Conservation (phyloP, 768 basidiomycete genomes). For the Solioccasus polychromus region DNA sequence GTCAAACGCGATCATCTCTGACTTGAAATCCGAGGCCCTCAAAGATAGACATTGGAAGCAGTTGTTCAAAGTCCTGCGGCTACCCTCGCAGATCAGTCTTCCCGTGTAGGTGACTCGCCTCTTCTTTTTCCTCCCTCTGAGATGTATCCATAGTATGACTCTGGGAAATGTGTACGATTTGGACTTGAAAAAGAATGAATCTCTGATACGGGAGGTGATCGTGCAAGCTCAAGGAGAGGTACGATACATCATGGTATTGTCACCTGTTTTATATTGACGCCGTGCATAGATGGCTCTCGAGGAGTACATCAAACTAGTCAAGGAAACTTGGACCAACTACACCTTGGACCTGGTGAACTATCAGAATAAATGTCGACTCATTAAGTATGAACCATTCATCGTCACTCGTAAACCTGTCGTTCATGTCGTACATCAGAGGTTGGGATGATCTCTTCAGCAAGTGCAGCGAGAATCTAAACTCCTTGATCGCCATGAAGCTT, state of each 20-base stretch:
- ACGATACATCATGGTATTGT: constrained; percentile 6
- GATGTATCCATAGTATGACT: constrained; percentile 66
- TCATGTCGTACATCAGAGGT: constrained; percentile 49
- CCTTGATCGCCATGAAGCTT: constrained; percentile 93
- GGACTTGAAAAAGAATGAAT: constrained; percentile 93
- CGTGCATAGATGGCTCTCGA: constrained; percentile 82
- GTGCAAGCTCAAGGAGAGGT: constrained; percentile 98
- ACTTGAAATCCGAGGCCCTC: constrained; percentile 94
- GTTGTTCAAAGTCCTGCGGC: constrained; percentile 82
- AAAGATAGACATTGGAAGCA: constrained; percentile 99
- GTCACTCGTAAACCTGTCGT: not conserved
- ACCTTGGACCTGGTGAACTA: constrained; percentile 96
- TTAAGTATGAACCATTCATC: constrained; percentile 48
- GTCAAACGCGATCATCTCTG: constrained; percentile 84
- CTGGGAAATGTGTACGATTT: constrained; percentile 96
- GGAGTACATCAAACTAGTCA: constrained; percentile 94
- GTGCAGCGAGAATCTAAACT: constrained; percentile 96
- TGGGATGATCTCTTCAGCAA: constrained; percentile 98
- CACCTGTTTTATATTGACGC: constrained; percentile 6
- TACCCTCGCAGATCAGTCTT: constrained; percentile 73
- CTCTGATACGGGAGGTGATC: constrained; percentile 89
- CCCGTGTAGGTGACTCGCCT: constrained; percentile 51
- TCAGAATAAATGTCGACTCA: constrained; percentile 97
- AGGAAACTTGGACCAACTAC: constrained; percentile 95
- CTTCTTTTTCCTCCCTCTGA: constrained; percentile 5